These are phyloP conservation scores for Fabrea salina DNA, from an alignment of 169 alveolate species.

Conservation along the genomic window DNA sequence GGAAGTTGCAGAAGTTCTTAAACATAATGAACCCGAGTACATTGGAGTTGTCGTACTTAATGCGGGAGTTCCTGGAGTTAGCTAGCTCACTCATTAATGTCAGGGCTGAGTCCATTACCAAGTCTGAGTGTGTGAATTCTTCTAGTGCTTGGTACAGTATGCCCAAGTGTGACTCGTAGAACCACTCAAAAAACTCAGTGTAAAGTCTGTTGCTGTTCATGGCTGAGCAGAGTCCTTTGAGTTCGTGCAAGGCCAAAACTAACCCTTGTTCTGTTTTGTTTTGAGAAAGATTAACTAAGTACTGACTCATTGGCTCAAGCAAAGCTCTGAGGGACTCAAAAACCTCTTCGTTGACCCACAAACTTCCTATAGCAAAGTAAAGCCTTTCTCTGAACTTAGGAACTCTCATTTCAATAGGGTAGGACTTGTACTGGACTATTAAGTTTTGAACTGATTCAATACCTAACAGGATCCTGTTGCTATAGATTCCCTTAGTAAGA, in stretches of 20 bases:
- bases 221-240: constrained; percentile 10
- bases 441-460: not conserved
- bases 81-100: not conserved
- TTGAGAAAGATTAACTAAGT: not conserved
- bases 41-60: not conserved
- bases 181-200: constrained; percentile 21
- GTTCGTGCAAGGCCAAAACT: not conserved
- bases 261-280: not conserved
- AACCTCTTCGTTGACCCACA: constrained; percentile 12
- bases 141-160: not conserved
- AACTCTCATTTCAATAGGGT: not conserved
- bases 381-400: not conserved
- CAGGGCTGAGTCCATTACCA: not conserved
- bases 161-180: not conserved
- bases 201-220: not conserved
- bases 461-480: not conserved
- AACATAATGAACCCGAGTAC: not conserved
- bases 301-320: not conserved
- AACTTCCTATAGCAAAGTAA: not conserved
- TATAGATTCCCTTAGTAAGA: not conserved
- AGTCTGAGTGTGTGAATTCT: not conserved
- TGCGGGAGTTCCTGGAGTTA: not conserved
- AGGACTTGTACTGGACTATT: not conserved
- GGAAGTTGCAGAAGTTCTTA: not conserved
- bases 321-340: not conserved